Percentiles rank a stretch among this genome's conserved stretches.
These are phyloP conservation scores for Pleoardoris graminearum DNA, from an alignment of 2,329 filamentous ascomycete species.

Conservation along the genomic window DNA sequence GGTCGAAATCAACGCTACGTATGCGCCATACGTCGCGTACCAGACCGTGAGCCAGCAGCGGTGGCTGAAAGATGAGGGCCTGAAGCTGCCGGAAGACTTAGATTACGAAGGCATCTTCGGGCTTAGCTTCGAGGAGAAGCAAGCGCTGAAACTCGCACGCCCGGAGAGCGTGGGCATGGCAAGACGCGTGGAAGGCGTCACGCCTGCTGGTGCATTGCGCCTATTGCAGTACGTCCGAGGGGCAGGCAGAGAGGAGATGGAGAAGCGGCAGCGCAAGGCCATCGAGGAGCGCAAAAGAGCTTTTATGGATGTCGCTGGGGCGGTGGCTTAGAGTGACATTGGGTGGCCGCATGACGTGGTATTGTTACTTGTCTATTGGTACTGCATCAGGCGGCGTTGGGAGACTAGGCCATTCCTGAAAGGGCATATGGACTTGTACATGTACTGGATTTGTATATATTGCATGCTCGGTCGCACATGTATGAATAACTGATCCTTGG, in stretches of 20 bases:
- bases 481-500: no score
- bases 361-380: not conserved
- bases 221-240: slow-evolving; percentile 66
- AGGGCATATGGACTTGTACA: no score
- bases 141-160: slow-evolving; percentile 67
- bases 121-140: slow-evolving; percentile 77
- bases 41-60: slow-evolving; percentile 68
- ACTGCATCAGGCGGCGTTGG: slow-evolving; percentile 18
- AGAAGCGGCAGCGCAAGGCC: slow-evolving; percentile 32
- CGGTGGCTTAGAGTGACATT: slow-evolving; percentile 6
- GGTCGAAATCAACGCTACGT: slow-evolving; percentile 79
- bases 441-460: no score
- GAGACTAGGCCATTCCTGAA: not conserved
- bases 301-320: slow-evolving; percentile 22
- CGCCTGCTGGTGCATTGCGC: slow-evolving; percentile 54
- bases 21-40: slow-evolving; percentile 81
- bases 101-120: slow-evolving; percentile 76
- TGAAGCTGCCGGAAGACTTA: slow-evolving; percentile 72
- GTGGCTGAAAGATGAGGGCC: slow-evolving; percentile 75
- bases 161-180: slow-evolving; percentile 91
- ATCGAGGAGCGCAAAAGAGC: slow-evolving; percentile 36
- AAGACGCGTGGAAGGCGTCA: slow-evolving; percentile 79
- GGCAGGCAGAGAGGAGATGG: slow-evolving; percentile 38
- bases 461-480: no score
- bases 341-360: not conserved